Evolutionary conservation across 129 eudicot species (phyloP), one percentile per base, ranked within the genome.

Genomic region (Solidago caesia): DNA sequence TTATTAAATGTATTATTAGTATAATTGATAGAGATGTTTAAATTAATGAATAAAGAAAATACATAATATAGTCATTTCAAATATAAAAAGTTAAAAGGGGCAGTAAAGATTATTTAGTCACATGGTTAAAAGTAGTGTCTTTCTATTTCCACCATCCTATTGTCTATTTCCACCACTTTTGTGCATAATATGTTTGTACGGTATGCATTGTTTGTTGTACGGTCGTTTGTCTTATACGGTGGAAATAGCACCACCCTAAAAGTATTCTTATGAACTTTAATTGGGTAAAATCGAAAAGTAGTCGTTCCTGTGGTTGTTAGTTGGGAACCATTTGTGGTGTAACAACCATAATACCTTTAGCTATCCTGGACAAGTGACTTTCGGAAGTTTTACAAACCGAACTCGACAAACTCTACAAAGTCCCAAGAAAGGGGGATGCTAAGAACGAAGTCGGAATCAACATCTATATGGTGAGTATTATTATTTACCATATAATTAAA

Each of bases 361-460:
- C 27, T 21, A 75, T 16, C 53, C 43, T 16, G 21, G 42, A 68
- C 58, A 45, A 56, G 52, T 7, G 21, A 77, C 81, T 77, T 77
- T 77, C 5, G 44, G 13, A 12, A 45, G 0, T 53, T 53, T 1
- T 15, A 9, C 61, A 4, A 56, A 56, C 10, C 11, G 13, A 56
- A 56, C 39, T 56, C 25, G 4, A 16, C 61, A 15, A 56, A 15
- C 61, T 56, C 61, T 6, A 29, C 27, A 56, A 56, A 56, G 27
- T 56, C 61, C 61, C 21, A 16, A 16, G 25, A 53, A 13, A n/a
- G 0, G 59, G 21, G n/a, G 3, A 72, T 43, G 7, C 51, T 57
- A 57, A 6, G 42, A 65, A 33, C 4, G 53, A 65, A 66, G 41
- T 8, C 13, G 59, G 15, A 60, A 60, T 64, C 45, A 1, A 61